Evolutionary conservation across 129 eudicot species (phyloP), one percentile per base, ranked within the genome.

Genomic region (Flaveria bidentis): DNA sequence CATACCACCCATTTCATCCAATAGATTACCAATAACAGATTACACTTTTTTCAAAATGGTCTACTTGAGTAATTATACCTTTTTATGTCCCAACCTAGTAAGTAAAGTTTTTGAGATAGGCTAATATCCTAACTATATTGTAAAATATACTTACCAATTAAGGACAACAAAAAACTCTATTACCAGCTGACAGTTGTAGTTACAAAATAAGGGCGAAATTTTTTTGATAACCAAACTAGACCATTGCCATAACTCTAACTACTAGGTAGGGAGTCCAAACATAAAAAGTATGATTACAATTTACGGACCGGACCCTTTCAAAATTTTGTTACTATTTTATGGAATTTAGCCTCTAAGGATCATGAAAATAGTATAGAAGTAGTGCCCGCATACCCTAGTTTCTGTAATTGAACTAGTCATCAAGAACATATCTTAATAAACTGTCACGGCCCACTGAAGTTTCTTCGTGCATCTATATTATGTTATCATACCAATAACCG

Each of bases 391-490:
- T 58, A 10, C 36, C 65, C 66, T 36, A 5, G 41, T 36, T 36
- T 5, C 41, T 18, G 23, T 65, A 36, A 50, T 15, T 41, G 52
- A 8, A 67, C 42, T 22, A 49, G 26, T n/a, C 0, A 36, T 41
- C 44, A 67, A 44, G 28, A 77, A 68, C 44, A 53, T 42, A 18
- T 26, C 26, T 52, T 25, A 67, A 52, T 53, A 22, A 45, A 56
- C 6, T 15, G 20, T 17, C 14, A 49, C 16, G 28, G 26, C 63
- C 68, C 69, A 77, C 41, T 30, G 57, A 42, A 44, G 46, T 58
- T 69, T 55, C 41, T 20, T 30, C 22, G 53, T 50, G 42, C 52
- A 47, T 30, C 26, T 36, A 71, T 62, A n/a, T 78, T 30, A 69
- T 20, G 4, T 18, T 50, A 20, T 56, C 62, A 77, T 67, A 9